A percentile compares a stretch with the other conserved stretches of the same genome.
Conservation (phyloP, 768 basidiomycete genomes). For the Lactarius psammicola region DNA sequence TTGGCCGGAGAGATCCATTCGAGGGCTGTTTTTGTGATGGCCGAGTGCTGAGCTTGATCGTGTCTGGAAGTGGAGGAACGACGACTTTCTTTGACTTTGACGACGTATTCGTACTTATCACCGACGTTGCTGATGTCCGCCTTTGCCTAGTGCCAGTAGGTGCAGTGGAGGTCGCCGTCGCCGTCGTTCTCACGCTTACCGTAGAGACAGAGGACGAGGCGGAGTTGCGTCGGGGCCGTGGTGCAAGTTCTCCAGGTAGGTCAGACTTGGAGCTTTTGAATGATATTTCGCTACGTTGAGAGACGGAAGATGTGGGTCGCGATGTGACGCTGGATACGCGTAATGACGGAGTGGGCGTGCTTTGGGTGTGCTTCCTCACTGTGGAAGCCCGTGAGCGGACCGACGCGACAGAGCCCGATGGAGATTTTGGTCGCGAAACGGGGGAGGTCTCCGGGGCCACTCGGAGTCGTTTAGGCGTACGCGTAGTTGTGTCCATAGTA, state of each 20-base stretch:
- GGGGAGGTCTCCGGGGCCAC: conserved; percentile 19
- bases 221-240: conserved; percentile 35
- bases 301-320: conserved; percentile 31
- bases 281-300: conserved; percentile 39
- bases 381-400: conserved; percentile 41
- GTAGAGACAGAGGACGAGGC: conserved; percentile 37
- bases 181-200: conserved; percentile 34
- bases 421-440: conserved; percentile 27
- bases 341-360: conserved; percentile 25
- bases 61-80: conserved; percentile 24
- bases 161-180: conserved; percentile 28
- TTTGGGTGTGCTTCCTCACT: conserved; percentile 35
- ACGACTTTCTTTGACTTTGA: conserved; percentile 20
- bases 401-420: conserved; percentile 40
- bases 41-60: conserved; percentile 14
- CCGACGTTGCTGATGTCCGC: conserved; percentile 23
- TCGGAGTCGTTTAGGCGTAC: conserved; percentile 19
- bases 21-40: conserved; percentile 17
- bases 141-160: conserved; percentile 24
- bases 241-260: conserved; percentile 37
- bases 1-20: conserved; percentile 25
- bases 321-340: conserved; percentile 27
- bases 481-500: neutral
- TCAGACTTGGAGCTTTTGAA: conserved; percentile 48
- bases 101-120: conserved; percentile 24